Conservation (phyloP, 768 basidiomycete species). For the Phallus indusiatus region DNA sequence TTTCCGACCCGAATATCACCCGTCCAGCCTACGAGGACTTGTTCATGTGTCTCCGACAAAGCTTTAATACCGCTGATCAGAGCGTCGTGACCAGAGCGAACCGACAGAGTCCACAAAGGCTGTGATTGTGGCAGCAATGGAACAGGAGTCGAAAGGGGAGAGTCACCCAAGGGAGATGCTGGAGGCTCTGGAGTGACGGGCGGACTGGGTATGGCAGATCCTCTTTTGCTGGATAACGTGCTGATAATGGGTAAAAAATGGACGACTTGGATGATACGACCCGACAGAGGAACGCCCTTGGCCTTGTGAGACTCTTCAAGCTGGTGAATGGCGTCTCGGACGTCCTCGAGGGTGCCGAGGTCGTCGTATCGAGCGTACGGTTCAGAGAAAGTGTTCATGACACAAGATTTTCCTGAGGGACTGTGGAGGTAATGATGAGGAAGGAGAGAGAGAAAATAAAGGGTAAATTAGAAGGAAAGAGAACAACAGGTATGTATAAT, state of each 20-base stretch:
- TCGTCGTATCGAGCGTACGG: constrained; percentile 8
- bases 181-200: constrained; percentile 64
- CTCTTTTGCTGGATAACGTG: constrained; percentile 38
- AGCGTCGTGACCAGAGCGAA: constrained; percentile 85
- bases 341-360: constrained; percentile 45
- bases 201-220: constrained; percentile 50
- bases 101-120: constrained; percentile 61
- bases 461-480: not conserved
- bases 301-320: constrained; percentile 67
- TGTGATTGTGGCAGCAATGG: constrained; percentile 15
- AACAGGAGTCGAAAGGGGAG: constrained; percentile 10
- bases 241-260: constrained; percentile 80
- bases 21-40: constrained; percentile 89
- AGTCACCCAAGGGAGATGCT: constrained; percentile 13
- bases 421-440: not conserved
- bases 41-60: constrained; percentile 75
- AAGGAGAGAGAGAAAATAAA: not conserved
- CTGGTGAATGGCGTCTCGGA: constrained; percentile 58
- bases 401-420: not conserved
- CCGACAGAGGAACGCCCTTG: constrained; percentile 67
- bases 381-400: constrained; percentile 9
- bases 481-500: not conserved
- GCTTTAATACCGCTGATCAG: constrained; percentile 92
- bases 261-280: constrained; percentile 85
- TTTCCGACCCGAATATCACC: constrained; percentile 64